Percentiles rank a stretch among this genome's conserved stretches.
These are phyloP conservation scores for Vigna angularis DNA, from an alignment of 306 rosid species.

Conservation along the genomic window DNA sequence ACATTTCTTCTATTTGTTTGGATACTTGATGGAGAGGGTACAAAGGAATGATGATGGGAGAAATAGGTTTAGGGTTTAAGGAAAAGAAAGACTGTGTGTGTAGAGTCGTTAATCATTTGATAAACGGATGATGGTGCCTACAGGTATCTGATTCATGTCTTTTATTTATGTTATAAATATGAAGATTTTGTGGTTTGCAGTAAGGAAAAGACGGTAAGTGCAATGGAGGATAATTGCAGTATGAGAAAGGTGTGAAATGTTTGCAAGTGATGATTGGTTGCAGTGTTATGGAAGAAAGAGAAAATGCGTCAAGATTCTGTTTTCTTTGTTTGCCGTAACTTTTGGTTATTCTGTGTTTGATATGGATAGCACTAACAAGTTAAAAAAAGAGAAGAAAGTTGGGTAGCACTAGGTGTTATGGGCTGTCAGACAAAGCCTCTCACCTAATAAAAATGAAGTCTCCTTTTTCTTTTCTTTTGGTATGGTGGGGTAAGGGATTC, in stretches of 20 bases:
- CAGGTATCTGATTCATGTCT: too few species aligned
- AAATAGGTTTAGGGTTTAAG: not conserved
- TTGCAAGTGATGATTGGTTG: conserved; percentile 24
- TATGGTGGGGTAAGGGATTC: not conserved
- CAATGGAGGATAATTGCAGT: not conserved
- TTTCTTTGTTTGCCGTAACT: conserved; percentile 46
- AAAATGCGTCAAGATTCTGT: conserved; percentile 48
- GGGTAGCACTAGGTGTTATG: conserved; percentile 72
- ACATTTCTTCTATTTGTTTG: not conserved
- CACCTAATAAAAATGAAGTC: conserved; percentile 46
- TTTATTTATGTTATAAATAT: too few species aligned
- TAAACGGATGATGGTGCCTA: too few species aligned
- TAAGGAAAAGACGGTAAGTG: too few species aligned
- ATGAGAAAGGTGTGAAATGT: not conserved
- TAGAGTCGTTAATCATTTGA: too few species aligned
- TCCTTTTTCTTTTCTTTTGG: conserved; percentile 12
- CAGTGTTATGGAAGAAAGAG: not conserved
- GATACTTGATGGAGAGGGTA: conserved; percentile 1
- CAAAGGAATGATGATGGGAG: conserved; percentile 2
- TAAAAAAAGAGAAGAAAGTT: conserved; percentile 55
- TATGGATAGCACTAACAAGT: conserved; percentile 55
- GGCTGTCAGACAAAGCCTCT: conserved; percentile 57
- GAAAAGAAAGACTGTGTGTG: not conserved
- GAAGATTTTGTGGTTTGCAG: too few species aligned
- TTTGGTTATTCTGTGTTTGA: conserved; percentile 45